Evolutionary conservation across 177 flowering plant genomes (phyloP).

Genomic region (Vitis hybrid): DNA sequence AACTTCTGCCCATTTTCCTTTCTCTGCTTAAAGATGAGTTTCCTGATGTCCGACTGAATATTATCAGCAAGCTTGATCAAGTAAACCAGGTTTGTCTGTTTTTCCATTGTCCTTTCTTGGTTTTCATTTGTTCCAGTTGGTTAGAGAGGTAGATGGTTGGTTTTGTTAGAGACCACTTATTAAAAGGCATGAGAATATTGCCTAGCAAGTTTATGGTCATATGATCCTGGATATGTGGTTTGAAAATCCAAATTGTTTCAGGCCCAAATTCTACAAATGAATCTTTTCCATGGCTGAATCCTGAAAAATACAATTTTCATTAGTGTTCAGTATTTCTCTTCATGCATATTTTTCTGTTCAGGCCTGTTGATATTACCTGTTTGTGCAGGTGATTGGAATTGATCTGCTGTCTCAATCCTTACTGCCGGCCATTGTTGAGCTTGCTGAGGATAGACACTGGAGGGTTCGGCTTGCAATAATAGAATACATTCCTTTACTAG

Average conservation of each 20-base stretch:
- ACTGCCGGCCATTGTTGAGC: conserved; percentile 93
- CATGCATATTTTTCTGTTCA: background rate
- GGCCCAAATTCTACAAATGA: background rate
- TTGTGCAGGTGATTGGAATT: conserved; percentile 92
- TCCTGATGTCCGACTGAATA: conserved; percentile 94
- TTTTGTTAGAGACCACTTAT: background rate
- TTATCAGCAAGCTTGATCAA: conserved; percentile 98
- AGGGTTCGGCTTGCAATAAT: conserved; percentile 95
- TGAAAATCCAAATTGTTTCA: background rate
- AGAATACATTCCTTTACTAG: conserved; percentile 88
- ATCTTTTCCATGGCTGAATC: background rate
- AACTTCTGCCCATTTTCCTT: conserved; percentile 92
- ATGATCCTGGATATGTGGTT: background rate
- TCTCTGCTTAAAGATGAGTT: conserved; percentile 95
- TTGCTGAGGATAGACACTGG: conserved; percentile 99
- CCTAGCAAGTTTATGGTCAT: background rate
- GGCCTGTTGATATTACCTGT: background rate
- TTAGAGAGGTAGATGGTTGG: background rate
- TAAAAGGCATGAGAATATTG: background rate
- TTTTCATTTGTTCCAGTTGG: background rate
- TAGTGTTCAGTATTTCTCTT: background rate
- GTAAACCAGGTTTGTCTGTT: conserved; percentile 77
- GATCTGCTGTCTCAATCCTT: conserved; percentile 89
- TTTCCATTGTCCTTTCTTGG: background rate
- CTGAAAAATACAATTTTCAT: background rate